Evolutionary conservation across 805 yeast genomes (phyloP), one percentile per base, ranked within the genome.

Genomic region (Myxozyma sirexii): DNA sequence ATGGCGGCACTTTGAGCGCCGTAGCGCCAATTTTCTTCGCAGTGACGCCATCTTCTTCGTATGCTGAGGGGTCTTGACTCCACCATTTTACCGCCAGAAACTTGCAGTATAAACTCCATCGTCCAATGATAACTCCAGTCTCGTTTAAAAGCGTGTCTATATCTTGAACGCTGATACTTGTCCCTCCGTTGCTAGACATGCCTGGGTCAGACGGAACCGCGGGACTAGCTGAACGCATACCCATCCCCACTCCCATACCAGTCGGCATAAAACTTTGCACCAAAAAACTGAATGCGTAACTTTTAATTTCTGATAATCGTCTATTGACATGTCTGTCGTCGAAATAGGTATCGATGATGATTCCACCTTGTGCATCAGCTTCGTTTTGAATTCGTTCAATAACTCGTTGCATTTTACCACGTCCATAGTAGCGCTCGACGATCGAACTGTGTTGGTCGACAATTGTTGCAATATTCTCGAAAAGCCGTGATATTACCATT

Each of bases 291-390:
- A 78, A 85, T 31, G 77, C 76, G 70, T 89, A 88, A 21, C 76
- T 70, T 23, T 77, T 75, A 50, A 87, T 78, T 24, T 85, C 89
- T 56, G 79, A 78, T 24, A 88, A 66, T 7, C 80, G 70, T 2
- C 82, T 79, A 29, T 80, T 84, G 3, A 91, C 69, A 27, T 85
- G 78, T 63, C 89, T 80, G 29, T 83, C 80, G 67, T 92, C 97
- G 76, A 85, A 82, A 69, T 89, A 90, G 0, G 94, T 88, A 72
- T 93, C 98, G 56, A 88, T 79, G 3, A 94, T 88, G 45, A 94
- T 77, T 0, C 96, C 96, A 26, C 93, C 86, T 70, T 94, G 99
- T n/a, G 92, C 79, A 70, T 94, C 99, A 31, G 94, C 86, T 70
- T 94, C 99, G 51, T 82, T 77, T 73, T 93, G 96, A 33, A 94